A percentile compares a stretch with the other conserved stretches of the same genome.
Evolutionary conservation across 2,329 filamentous ascomycete species (phyloP).

Genomic region (Epichloe bromicola): DNA sequence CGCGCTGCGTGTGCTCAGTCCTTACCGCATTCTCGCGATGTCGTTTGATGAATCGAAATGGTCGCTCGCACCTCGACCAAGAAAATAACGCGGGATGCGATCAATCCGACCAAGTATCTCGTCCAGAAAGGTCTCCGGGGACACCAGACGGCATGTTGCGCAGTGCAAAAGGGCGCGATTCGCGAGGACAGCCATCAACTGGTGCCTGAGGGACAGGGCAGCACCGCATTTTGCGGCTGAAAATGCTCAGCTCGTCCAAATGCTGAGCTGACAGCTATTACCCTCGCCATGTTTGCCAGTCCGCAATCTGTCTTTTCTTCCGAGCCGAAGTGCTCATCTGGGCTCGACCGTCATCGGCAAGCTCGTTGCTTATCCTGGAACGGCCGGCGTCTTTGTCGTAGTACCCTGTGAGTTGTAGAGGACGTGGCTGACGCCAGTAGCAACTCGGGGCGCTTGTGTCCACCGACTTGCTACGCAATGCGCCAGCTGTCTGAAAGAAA

Average conservation of each 20-base stretch:
- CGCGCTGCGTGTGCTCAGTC: background rate
- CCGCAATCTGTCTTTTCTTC: no score
- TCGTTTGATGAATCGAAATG: background rate
- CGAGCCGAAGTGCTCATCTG: no score
- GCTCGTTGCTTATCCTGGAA: no score
- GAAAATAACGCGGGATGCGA: background rate
- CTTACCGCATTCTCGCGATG: background rate
- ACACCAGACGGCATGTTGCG: background rate
- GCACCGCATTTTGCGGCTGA: conserved; percentile 4
- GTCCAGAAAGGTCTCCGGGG: background rate
- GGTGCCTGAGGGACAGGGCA: background rate
- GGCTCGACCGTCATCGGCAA: no score
- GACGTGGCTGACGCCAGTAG: no score
- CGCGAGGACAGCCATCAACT: background rate
- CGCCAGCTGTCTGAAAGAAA: no score
- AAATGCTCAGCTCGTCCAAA: background rate
- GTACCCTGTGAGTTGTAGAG: no score
- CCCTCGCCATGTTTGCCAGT: background rate
- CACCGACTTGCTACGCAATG: no score
- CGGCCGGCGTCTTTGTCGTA: no score
- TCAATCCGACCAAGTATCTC: background rate
- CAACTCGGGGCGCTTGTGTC: no score
- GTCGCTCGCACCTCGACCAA: background rate
- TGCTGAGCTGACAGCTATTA: background rate
- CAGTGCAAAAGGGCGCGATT: background rate